phyloP scores from a whole-genome alignment of 805 yeast species.

The Sugiyamaella chiloensis region DNA sequence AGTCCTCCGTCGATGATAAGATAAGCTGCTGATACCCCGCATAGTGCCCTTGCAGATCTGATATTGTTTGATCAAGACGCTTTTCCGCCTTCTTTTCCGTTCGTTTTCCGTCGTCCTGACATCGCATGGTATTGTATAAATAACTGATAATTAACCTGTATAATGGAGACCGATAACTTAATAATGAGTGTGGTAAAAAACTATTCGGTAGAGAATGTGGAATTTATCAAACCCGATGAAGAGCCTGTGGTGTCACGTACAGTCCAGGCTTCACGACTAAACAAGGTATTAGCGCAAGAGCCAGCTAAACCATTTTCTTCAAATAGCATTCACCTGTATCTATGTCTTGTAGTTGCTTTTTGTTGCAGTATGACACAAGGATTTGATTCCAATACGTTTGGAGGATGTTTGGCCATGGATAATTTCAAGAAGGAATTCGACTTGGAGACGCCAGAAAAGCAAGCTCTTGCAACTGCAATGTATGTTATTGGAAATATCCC shows the following conservation, averaged over 20 bases:
- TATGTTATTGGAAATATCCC: constrained; percentile 10
- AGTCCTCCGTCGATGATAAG: too few species aligned
- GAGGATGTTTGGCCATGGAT: constrained; percentile 12
- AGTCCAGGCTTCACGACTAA: constrained; percentile 4
- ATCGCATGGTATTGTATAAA: too few species aligned
- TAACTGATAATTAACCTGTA: neutral
- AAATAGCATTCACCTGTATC: constrained; percentile 1
- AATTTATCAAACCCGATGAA: neutral
- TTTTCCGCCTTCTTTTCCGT: too few species aligned
- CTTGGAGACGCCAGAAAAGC: constrained; percentile 4
- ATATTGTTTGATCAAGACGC: too few species aligned
- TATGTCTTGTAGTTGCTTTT: constrained; percentile 4
- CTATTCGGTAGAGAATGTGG: neutral
- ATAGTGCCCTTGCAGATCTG: too few species aligned
- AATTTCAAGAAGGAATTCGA: constrained; percentile 7
- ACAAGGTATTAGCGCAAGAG: constrained; percentile 8
- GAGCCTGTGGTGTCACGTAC: neutral
- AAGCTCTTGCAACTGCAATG: constrained; percentile 12
- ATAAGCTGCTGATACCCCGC: too few species aligned
- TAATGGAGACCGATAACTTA: too few species aligned
- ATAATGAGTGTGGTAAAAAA: constrained; percentile 2
- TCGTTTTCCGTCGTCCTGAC: neutral
- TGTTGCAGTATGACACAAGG: constrained; percentile 13
- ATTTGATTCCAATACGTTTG: constrained; percentile 12
- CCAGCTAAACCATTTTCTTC: constrained; percentile 8